phyloP scores from a whole-genome alignment of 2,329 filamentous ascomycete genomes.

The Pyrenochaeta sp. region DNA sequence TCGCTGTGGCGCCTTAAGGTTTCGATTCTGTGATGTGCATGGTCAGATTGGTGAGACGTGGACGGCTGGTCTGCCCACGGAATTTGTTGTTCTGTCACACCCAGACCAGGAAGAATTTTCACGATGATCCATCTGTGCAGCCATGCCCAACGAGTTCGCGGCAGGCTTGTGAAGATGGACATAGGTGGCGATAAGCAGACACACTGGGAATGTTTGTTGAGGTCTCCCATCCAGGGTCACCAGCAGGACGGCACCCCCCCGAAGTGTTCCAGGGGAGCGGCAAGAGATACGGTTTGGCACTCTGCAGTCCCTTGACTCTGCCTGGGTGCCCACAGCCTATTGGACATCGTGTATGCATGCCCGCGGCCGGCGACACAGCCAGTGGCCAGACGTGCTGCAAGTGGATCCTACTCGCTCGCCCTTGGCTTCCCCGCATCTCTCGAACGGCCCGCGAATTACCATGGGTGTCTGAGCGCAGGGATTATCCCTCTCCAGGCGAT shows the following conservation, averaged over 20 bases:
- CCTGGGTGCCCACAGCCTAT: constrained; percentile 11
- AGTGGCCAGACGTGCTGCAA: constrained; percentile 11
- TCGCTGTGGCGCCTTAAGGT: constrained; percentile 19
- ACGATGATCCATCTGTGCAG: constrained; percentile 27
- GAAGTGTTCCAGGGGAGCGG: constrained; percentile 4
- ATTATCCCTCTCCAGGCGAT: constrained; percentile 18
- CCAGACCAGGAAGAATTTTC: constrained; percentile 34
- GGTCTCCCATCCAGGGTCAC: constrained; percentile 20
- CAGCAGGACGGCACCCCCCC: constrained; percentile 27
- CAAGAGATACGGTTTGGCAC: constrained; percentile 10
- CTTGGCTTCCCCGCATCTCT: constrained; percentile 30
- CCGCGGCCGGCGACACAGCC: constrained; percentile 5
- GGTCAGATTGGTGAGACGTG: constrained; percentile 15
- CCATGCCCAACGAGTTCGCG: constrained; percentile 7
- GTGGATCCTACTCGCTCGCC: constrained; percentile 1
- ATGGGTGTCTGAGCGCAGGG: constrained; percentile 19
- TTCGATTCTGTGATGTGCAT: constrained; percentile 10
- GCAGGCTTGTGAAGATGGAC: constrained; percentile 1
- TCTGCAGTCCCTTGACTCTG: constrained; percentile 23
- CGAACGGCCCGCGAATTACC: constrained; percentile 27
- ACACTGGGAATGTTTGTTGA: constrained; percentile 19
- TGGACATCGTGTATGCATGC: constrained; percentile 13
- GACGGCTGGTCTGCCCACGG: constrained; percentile 19
- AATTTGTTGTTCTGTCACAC: constrained; percentile 15
- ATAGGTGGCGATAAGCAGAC: constrained; percentile 22